Evolutionary conservation across 768 basidiomycete genomes (phyloP), one percentile per base, ranked within the genome.

Genomic region (Russula dissimulans): DNA sequence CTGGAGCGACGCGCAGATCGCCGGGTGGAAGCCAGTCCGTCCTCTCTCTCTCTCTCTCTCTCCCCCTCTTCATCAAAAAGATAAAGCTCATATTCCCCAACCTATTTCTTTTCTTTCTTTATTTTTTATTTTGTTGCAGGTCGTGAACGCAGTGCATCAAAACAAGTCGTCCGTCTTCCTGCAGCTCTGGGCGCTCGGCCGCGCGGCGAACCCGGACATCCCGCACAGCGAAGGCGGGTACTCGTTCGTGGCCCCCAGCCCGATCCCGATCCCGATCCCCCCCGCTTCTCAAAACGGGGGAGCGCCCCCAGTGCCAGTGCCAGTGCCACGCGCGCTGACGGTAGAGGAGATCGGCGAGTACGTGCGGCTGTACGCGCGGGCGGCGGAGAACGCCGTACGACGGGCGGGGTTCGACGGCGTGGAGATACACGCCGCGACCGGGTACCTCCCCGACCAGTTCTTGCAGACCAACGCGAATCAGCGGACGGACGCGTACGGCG

Each of bases 1-100:
- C 54, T 88, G 79, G 75, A 81, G 69, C 29, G 69, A 78, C 5
- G 81, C 78, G 36, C 88, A 91, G 63, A 77, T 77, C 32, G 60
- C 66, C 7, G 75, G 64, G 0, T 84, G 83, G 84, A 80, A 77
- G 64, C 64, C 69, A 67, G 79, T 78, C 43, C 29, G 73, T 46
- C 43, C 1, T 22, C 29, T 42, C 5, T 2, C 10, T 12, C 1
- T 31, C 2, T 9, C 3, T 18, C 5, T 7, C 18, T 3, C 32
- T 8, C 18, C 5, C 5, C 36, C 3, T 38, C 36, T 14, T 41
- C 39, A 12, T 41, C 15, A 26, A 26, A 26, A 26, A 26, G 22
- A 26, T 26, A 26, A 26, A 26, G 22, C 22, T 26, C 22, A 26
- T 26, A 26, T 26, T 26, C 22, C 22, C 22, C 22, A 1, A 26